phyloP scores from a whole-genome alignment of 768 basidiomycete genomes.

The Russula sp. region DNA sequence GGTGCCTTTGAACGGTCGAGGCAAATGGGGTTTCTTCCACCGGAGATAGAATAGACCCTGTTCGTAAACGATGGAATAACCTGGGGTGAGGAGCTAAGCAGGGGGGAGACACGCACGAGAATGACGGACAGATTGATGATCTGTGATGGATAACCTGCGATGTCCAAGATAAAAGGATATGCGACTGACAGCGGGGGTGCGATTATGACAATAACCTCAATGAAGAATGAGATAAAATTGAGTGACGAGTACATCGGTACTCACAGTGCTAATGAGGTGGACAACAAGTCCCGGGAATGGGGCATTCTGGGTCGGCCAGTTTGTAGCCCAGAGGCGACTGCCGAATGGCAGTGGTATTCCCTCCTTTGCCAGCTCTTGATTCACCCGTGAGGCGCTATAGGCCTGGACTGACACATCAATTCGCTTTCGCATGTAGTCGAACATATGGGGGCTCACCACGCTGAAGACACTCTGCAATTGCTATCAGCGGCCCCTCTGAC shows the following conservation, averaged over 20 bases:
- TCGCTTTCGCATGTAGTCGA: not conserved
- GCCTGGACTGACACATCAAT: constrained; percentile 38
- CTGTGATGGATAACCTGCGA: constrained; percentile 52
- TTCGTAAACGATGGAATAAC: not conserved
- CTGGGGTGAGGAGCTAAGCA: not conserved
- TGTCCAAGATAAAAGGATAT: constrained; percentile 61
- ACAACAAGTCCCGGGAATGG: constrained; percentile 56
- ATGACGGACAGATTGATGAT: constrained; percentile 58
- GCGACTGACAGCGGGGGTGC: constrained; percentile 52
- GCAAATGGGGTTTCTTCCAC: constrained; percentile 47
- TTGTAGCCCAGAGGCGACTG: constrained; percentile 58
- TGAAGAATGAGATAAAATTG: not conserved
- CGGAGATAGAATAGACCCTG: constrained; percentile 57
- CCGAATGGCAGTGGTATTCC: constrained; percentile 60
- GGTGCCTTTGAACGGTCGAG: constrained; percentile 50
- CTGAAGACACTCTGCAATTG: constrained; percentile 22
- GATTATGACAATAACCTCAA: constrained; percentile 50
- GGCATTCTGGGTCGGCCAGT: constrained; percentile 58
- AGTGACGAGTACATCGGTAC: constrained; percentile 13
- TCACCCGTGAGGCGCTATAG: constrained; percentile 50
- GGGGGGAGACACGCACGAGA: constrained; percentile 40
- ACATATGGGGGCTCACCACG: not conserved
- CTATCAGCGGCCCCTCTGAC: not conserved
- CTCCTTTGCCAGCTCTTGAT: constrained; percentile 63
- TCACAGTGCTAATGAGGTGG: constrained; percentile 51